phyloP scores from a whole-genome alignment of 176 grass and related monocot species.

The Triticum dicoccoides region DNA sequence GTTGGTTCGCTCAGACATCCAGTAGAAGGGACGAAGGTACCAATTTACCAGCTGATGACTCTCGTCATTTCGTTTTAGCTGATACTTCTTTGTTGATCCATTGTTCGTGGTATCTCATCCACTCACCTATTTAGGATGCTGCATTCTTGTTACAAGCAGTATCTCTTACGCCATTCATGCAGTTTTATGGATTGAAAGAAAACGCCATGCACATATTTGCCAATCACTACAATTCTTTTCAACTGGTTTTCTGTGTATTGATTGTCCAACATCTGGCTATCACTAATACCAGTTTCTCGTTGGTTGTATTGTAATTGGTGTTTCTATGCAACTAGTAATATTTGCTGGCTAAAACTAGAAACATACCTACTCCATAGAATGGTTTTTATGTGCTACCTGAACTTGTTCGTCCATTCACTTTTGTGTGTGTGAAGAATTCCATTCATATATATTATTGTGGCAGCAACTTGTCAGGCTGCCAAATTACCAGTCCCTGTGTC shows the following conservation, averaged over 20 bases:
- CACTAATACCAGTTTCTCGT: neutral
- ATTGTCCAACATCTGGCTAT: neutral
- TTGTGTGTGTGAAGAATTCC: neutral
- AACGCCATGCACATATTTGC: neutral
- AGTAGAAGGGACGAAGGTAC: neutral
- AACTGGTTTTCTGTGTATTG: neutral
- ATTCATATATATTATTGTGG: neutral
- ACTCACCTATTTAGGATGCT: neutral
- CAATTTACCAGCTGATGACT: neutral
- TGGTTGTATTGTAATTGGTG: neutral
- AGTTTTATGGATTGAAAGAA: neutral
- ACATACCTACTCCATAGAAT: neutral
- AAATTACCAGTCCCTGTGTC: neutral
- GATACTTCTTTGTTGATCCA: neutral
- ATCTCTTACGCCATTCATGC: neutral
- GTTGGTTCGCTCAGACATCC: slow-evolving; percentile 19
- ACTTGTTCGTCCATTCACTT: neutral
- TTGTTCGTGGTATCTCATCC: neutral
- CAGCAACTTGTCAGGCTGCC: neutral
- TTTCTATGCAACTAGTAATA: neutral
- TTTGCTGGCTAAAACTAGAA: too few species aligned
- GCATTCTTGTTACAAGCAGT: neutral
- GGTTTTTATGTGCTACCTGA: neutral
- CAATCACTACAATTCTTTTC: neutral
- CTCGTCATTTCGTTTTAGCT: neutral